Evolutionary conservation across 2,329 filamentous ascomycete species (phyloP), one percentile per base, ranked within the genome.

Genomic region (Orbilia ellipsospora): DNA sequence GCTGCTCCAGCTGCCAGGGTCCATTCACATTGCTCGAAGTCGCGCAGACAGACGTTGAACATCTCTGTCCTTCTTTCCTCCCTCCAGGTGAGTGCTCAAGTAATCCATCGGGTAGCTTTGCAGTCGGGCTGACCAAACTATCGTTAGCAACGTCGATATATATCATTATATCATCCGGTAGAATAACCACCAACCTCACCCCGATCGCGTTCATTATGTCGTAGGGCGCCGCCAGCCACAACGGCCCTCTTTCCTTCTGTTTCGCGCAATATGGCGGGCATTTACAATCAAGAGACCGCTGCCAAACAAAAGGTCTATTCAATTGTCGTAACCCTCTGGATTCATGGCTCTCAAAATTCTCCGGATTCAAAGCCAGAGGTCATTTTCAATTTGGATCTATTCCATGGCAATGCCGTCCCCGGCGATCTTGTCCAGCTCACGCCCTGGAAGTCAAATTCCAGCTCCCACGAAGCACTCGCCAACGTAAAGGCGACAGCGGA

Each of bases 361-460:
- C 56, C 50, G 12, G 55, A 55, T 20, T 50, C 64, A 16, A 75
- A 69, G 59, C 72, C 72, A 54, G 72, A 75, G 52, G 72, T 75
- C 55, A 65, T 75, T 26, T 65, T 75, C 59, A 75, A 75, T 18
- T 45, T 50, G 18, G 72, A 75, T 36, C 10, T 64, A 10, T 75
- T 75, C 28, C 44, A 51, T n/a, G 64, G 59, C 18, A 52, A 55
- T 52, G 64, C 72, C 40, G 20, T 31, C 44, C 72, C 72, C 15
- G 72, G 72, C 18, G 72, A 69, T 44, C 55, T 75, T 18, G 48
- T 75, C 44, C 44, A 75, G 54, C 72, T 75, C 31, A 61, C 45
- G 7, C 64, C 59, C 16, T 75, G 64, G 64, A 75, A 75, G n/a
- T 69, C 72, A 8, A 57, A 69, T 40, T 75, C 72, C 13, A 36